Evolutionary conservation across 129 eudicot genomes (phyloP), one percentile per base, ranked within the genome.

Genomic region (Flaveria ramosissima): DNA sequence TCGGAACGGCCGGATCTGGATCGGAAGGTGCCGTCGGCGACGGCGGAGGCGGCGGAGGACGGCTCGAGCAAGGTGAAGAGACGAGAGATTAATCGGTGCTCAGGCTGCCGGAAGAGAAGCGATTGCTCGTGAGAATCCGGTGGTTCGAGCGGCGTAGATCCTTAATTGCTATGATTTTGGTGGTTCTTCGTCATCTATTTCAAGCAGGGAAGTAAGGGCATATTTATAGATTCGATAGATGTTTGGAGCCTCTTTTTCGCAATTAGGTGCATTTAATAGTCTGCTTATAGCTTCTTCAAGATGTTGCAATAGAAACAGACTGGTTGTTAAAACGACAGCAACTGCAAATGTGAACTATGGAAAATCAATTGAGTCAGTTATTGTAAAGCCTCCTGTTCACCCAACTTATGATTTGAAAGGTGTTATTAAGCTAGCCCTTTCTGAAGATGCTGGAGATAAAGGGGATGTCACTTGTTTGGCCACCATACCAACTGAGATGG

Each of bases 401-500:
- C 98, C 98, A 70, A 90, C 97, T 69, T 93, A 93, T 79, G 97
- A 93, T 84, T 72, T 93, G 73, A 87, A 90, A 84, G 93, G 70
- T 61, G 97, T 93, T 41, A 93, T 93, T 60, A 82, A 85, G 73
- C 81, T 90, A 66, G 98, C 97, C 67, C 93, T 93, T 46, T 83
- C 98, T 76, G 98, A 93, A 80, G 98, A 93, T 86, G 91, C 97
- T 45, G 98, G 91, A 59, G 88, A 91, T 83, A 73, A 57, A 85
- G 98, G 97, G 61, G 98, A 94, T 81, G 96, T 94, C 46, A 90
- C 98, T 74, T 88, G 97, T 83, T 78, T 91, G 83, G 98, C 98
- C 21, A 91, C 96, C 51, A 89, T 94, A 83, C 98, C 97, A 10
- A 80, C 79, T 83, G 89, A 84, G 57, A 84, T 89, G 92, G 96